Evolutionary conservation across 2,329 filamentous ascomycete species (phyloP).

Genomic region (Aspergillus felis): DNA sequence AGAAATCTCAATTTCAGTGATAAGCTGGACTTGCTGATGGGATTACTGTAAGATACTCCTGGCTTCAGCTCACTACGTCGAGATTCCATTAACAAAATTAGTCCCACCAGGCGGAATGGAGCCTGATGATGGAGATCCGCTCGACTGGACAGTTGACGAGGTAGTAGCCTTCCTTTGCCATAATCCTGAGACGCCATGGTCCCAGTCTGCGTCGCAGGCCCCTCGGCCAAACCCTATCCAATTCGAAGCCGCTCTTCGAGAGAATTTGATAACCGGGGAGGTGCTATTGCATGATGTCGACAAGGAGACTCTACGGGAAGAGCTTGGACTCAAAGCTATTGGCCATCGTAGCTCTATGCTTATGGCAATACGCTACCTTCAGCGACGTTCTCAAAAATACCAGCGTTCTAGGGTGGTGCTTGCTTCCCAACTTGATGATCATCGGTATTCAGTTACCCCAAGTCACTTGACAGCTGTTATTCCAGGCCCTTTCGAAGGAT

Average conservation of each 20-base stretch:
- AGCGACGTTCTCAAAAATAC: constrained; percentile 50
- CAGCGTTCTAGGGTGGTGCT: constrained; percentile 13
- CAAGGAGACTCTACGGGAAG: constrained; percentile 47
- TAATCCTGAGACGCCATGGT: constrained; percentile 43
- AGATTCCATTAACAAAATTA: not conserved
- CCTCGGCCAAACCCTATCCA: constrained; percentile 49
- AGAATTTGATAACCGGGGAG: constrained; percentile 64
- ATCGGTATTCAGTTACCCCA: constrained; percentile 1
- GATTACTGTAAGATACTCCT: not conserved
- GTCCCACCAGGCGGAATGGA: constrained; percentile 21
- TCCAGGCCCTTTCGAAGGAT: not conserved
- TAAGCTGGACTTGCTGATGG: not conserved
- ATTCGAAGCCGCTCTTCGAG: constrained; percentile 55
- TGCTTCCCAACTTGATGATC: constrained; percentile 3
- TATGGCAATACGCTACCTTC: constrained; percentile 56
- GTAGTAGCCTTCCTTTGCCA: constrained; percentile 65
- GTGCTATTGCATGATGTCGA: constrained; percentile 58
- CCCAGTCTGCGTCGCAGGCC: constrained; percentile 22
- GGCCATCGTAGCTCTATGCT: constrained; percentile 57
- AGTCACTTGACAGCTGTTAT: not conserved
- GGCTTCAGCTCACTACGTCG: not conserved
- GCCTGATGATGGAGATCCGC: constrained; percentile 58
- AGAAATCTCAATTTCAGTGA: not conserved
- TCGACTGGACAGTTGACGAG: constrained; percentile 65
- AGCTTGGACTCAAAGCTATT: constrained; percentile 55